phyloP scores from a whole-genome alignment of 73 alveolate species.

The Tetrahymena thermophila region DNA sequence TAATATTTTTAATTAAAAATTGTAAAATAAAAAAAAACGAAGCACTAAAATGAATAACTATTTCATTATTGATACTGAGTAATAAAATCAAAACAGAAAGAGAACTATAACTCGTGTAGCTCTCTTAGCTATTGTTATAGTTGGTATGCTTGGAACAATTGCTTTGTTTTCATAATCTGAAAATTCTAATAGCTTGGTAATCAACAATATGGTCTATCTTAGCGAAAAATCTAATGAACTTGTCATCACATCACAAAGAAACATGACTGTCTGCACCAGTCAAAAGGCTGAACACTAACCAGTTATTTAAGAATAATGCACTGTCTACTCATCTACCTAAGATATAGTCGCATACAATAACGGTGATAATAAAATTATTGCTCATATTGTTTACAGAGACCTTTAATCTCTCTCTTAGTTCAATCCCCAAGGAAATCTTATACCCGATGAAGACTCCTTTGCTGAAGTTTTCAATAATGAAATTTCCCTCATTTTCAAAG shows the following conservation, averaged over 20 bases:
- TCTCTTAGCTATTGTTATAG: neutral
- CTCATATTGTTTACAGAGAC: neutral
- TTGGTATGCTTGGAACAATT: neutral
- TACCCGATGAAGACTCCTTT: neutral
- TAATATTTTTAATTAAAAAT: neutral
- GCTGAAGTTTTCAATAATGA: neutral
- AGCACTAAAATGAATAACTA: neutral
- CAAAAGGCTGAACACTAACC: neutral
- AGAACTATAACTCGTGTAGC: neutral
- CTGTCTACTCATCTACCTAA: neutral
- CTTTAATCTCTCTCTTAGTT: neutral
- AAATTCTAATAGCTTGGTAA: neutral
- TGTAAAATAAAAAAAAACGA: neutral
- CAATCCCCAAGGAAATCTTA: neutral
- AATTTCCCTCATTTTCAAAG: neutral
- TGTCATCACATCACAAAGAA: neutral
- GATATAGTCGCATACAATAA: neutral
- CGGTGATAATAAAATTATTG: neutral
- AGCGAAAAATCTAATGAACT: neutral
- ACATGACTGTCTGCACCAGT: neutral
- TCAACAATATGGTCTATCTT: neutral
- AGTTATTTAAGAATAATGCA: neutral
- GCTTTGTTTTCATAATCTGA: neutral
- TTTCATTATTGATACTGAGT: neutral
- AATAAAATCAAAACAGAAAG: neutral